These are phyloP conservation scores for Saccharomycopsis capsularis DNA, from an alignment of 805 yeast genomes.

Conservation along the genomic window DNA sequence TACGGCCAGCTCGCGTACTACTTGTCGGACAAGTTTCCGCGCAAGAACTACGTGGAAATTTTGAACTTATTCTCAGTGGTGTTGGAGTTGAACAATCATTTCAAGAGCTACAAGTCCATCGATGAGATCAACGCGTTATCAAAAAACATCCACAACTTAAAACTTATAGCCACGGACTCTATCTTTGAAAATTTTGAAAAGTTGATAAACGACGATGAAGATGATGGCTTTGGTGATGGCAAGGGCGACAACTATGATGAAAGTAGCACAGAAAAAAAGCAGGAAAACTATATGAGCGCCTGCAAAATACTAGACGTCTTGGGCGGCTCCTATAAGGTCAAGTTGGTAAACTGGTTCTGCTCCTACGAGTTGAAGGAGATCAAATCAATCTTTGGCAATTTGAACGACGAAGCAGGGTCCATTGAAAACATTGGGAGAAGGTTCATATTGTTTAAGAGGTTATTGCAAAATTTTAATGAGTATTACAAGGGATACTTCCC, in stretches of 20 bases:
- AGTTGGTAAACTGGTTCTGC: conserved; percentile 68
- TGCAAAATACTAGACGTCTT: conserved; percentile 65
- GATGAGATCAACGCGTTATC: conserved; percentile 68
- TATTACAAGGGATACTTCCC: conserved; percentile 56
- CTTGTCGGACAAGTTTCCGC: conserved; percentile 39
- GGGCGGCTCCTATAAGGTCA: conserved; percentile 48
- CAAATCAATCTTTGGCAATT: conserved; percentile 55
- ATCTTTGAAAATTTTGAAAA: conserved; percentile 67
- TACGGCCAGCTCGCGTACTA: conserved; percentile 47
- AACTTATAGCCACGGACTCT: conserved; percentile 56
- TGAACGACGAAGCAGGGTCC: conserved; percentile 89
- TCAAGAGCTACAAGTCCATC: conserved; percentile 75
- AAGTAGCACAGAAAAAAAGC: conserved; percentile 10
- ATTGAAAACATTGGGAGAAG: conserved; percentile 80
- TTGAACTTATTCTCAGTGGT: conserved; percentile 61
- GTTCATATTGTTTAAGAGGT: conserved; percentile 71
- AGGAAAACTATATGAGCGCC: conserved; percentile 47
- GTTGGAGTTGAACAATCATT: conserved; percentile 61
- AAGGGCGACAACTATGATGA: conserved; percentile 24
- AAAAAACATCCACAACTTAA: conserved; percentile 50
- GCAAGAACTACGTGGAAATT: conserved; percentile 45
- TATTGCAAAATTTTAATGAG: conserved; percentile 52
- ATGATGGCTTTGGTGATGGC: conserved; percentile 49
- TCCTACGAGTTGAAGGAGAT: conserved; percentile 66
- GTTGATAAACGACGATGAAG: conserved; percentile 32